These are phyloP conservation scores for Naematelia aurantialba DNA, from an alignment of 768 basidiomycete genomes.

Conservation along the genomic window DNA sequence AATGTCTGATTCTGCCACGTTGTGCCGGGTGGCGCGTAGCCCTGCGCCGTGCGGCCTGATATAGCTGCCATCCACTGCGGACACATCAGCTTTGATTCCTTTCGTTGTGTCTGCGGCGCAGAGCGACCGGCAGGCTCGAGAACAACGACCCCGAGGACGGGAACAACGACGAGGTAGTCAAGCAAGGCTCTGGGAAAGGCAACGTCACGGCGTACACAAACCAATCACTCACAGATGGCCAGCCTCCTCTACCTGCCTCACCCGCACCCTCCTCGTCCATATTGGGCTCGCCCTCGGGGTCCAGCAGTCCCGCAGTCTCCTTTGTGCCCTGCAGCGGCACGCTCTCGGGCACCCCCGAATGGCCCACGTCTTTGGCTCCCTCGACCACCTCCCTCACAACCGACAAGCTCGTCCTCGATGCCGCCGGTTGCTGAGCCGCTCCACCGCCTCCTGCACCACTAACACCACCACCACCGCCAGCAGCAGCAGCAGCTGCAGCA, in stretches of 20 bases:
- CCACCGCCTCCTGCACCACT: not conserved
- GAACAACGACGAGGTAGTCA: too few relatives aligned
- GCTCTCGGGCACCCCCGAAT: conserved; percentile 45
- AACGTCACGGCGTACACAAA: not conserved
- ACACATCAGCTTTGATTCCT: not conserved
- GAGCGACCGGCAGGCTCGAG: too few relatives aligned
- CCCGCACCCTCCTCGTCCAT: not conserved
- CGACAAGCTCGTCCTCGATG: conserved; percentile 21
- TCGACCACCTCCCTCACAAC: conserved; percentile 42
- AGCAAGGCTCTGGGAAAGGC: too few relatives aligned
- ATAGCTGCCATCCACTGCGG: conserved; percentile 38
- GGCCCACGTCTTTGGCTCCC: conserved; percentile 26
- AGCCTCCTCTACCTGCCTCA: conserved; percentile 14
- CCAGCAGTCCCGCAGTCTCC: conserved; percentile 9
- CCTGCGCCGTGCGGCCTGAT: conserved; percentile 15
- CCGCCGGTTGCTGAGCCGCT: not conserved
- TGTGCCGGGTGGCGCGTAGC: conserved; percentile 12
- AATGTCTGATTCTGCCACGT: conserved; percentile 52
- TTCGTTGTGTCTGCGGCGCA: too few relatives aligned
- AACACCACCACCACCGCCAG: too few relatives aligned
- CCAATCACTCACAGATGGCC: conserved; percentile 25
- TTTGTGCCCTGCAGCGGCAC: conserved; percentile 39
- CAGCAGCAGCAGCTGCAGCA: not conserved
- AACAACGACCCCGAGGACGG: too few relatives aligned
- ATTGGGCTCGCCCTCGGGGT: not conserved